Conservation (phyloP, 148 eudicot species). For the Talinum fruticosum region DNA sequence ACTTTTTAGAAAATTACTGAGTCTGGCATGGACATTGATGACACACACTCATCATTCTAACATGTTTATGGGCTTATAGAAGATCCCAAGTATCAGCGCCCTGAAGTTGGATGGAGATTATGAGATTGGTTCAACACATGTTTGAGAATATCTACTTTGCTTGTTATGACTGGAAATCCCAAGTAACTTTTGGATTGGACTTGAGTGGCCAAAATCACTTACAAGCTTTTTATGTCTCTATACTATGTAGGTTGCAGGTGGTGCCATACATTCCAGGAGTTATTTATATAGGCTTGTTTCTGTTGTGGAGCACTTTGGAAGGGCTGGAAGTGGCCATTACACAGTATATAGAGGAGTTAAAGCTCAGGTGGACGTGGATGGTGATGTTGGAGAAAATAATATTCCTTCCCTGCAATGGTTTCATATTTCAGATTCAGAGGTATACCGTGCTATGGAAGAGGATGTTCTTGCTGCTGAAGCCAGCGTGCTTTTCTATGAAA, state of each 20-base stretch:
- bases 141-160: not conserved
- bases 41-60: not conserved
- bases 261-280: constrained; percentile 17
- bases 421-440: constrained; percentile 73
- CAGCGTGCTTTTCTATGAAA: constrained; percentile 81
- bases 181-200: not conserved
- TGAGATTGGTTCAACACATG: not conserved
- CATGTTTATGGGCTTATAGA: not conserved
- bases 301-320: constrained; percentile 83
- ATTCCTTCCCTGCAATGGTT: constrained; percentile 50
- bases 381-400: constrained; percentile 17
- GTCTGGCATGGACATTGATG: not conserved
- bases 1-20: too few relatives aligned
- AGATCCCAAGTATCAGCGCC: not conserved
- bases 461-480: constrained; percentile 85
- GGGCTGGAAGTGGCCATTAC: constrained; percentile 76
- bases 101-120: not conserved
- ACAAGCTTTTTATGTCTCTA: constrained; percentile 4
- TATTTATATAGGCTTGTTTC: constrained; percentile 64
- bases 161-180: not conserved
- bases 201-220: not conserved
- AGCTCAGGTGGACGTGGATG: constrained; percentile 22
- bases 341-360: constrained; percentile 69
- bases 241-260: constrained; percentile 37
- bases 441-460: constrained; percentile 51